Evolutionary conservation across 768 basidiomycete species (phyloP).

Genomic region (Candolleomyces aberdarensis): DNA sequence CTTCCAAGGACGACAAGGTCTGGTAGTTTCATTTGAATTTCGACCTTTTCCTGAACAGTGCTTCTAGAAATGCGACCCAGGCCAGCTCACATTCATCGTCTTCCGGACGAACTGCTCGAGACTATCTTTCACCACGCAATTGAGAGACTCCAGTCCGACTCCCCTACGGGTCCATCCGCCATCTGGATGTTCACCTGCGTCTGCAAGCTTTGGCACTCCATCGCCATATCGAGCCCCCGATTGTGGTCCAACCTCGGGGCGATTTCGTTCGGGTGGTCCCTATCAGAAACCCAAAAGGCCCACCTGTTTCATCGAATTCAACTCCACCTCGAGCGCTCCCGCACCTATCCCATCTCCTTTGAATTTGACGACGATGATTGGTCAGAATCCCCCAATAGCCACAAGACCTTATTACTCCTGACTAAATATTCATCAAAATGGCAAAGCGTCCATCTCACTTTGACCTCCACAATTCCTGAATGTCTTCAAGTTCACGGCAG

Average conservation of each 20-base stretch:
- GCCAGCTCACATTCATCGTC: neutral
- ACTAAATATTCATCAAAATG: too few relatives aligned
- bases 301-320: neutral
- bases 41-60: too few relatives aligned
- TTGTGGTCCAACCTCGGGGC: neutral
- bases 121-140: neutral
- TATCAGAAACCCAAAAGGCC: neutral
- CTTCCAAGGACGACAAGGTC: too few relatives aligned
- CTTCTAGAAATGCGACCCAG: too few relatives aligned
- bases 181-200: neutral
- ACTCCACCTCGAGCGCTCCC: neutral
- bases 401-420: too few relatives aligned
- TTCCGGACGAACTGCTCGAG: neutral
- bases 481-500: too few relatives aligned
- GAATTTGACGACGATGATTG: neutral
- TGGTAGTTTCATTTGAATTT: too few relatives aligned
- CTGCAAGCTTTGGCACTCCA: neutral
- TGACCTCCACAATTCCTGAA: too few relatives aligned
- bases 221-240: neutral
- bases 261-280: too few relatives aligned
- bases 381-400: too few relatives aligned
- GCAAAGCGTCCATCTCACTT: too few relatives aligned
- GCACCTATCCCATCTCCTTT: neutral
- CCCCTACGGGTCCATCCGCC: neutral
- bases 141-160: neutral